These are phyloP conservation scores for Ceratocystiopsis minuta DNA, from an alignment of 2,329 filamentous ascomycete genomes.

Conservation along the genomic window DNA sequence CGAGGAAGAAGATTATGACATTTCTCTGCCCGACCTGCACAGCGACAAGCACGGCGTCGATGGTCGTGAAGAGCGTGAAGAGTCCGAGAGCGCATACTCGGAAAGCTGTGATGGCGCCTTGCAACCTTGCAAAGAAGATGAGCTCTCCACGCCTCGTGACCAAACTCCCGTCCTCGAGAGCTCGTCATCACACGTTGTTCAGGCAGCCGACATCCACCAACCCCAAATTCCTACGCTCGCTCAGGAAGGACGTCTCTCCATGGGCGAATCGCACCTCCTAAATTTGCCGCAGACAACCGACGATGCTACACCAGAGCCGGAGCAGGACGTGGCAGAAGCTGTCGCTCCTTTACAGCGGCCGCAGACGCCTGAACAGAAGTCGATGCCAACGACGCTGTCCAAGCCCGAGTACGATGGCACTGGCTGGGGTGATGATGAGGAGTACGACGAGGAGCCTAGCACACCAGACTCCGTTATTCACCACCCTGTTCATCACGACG, in stretches of 20 bases:
- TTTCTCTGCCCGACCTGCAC: slow-evolving; percentile 17
- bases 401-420: slow-evolving; percentile 48
- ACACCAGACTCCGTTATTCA: slow-evolving; percentile 86
- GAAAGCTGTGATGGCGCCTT: slow-evolving; percentile 23
- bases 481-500: slow-evolving; percentile 36
- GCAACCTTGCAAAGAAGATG: slow-evolving; percentile 26
- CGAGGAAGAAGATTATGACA: slow-evolving; percentile 26
- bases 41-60: slow-evolving; percentile 29
- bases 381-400: slow-evolving; percentile 26
- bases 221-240: slow-evolving; percentile 4
- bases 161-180: slow-evolving; percentile 19
- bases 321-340: slow-evolving; percentile 12
- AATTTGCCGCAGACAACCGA: slow-evolving; percentile 14
- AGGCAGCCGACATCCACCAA: slow-evolving; percentile 6
- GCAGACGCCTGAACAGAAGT: slow-evolving; percentile 31
- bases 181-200: slow-evolving; percentile 5
- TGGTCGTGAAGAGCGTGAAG: slow-evolving; percentile 20
- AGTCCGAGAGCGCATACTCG: slow-evolving; percentile 39
- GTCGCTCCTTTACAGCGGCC: slow-evolving; percentile 17
- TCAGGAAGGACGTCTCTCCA: slow-evolving; percentile 9
- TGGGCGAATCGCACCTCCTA: slow-evolving; percentile 3
- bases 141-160: slow-evolving; percentile 30
- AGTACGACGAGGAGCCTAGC: slow-evolving; percentile 41
- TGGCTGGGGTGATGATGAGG: slow-evolving; percentile 39
- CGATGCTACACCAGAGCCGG: slow-evolving; percentile 20